These are phyloP conservation scores for Dillenia turbinata DNA, from an alignment of 164 flowering plant genomes.

Conservation along the genomic window DNA sequence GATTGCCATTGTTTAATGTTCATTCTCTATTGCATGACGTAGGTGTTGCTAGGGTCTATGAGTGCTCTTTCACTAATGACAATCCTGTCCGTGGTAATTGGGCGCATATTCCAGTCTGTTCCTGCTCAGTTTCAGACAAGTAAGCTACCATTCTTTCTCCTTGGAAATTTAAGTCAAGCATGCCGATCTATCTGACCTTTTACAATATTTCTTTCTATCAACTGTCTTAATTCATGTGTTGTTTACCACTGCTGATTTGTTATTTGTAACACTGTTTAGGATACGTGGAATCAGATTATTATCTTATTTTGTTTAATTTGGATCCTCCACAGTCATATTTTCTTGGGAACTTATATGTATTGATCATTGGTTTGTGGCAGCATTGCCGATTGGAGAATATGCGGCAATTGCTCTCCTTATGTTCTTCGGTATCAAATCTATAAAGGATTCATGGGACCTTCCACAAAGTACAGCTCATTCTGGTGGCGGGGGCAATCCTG, in stretches of 20 bases:
- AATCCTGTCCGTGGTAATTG: conserved; percentile 83
- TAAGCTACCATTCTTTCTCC: conserved; percentile 29
- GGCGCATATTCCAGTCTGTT: conserved; percentile 86
- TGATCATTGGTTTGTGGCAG: conserved; percentile 30
- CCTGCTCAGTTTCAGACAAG: conserved; percentile 99
- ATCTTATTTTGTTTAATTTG: too few species aligned
- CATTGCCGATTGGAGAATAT: conserved; percentile 97
- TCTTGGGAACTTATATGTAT: too few species aligned
- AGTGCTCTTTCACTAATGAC: conserved; percentile 97
- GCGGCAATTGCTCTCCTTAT: conserved; percentile 84
- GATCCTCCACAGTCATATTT: too few species aligned
- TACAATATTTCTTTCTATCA: too few species aligned
- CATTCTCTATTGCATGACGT: conserved; percentile 15
- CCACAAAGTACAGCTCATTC: conserved; percentile 48
- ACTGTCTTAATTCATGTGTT: too few species aligned
- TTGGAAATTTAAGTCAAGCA: too few species aligned
- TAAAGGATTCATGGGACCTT: conserved; percentile 96
- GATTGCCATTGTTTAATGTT: background rate
- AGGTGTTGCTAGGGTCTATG: conserved; percentile 96
- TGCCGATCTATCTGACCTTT: too few species aligned
- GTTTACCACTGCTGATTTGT: too few species aligned
- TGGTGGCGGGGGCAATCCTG: conserved; percentile 40
- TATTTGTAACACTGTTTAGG: too few species aligned
- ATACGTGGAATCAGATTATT: too few species aligned
- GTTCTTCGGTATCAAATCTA: conserved; percentile 88